Percentiles rank a stretch among this genome's conserved stretches.
Conservation (phyloP, 2,329 filamentous ascomycete species). For the Penicillium sp. region DNA sequence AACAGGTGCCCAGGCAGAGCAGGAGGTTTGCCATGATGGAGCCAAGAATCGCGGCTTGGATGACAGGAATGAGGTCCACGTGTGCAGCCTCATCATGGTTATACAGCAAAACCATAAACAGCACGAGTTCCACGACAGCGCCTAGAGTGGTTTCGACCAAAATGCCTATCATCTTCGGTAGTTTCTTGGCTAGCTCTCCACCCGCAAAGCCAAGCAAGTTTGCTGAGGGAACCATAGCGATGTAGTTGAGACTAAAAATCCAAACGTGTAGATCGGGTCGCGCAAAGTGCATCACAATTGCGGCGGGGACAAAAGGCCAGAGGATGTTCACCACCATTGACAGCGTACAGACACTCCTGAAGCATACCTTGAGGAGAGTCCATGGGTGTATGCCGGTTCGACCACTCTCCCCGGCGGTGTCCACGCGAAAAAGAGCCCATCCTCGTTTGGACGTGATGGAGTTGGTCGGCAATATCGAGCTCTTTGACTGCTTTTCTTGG, state of each 20-base stretch:
- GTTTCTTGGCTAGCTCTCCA: constrained; percentile 68
- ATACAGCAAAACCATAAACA: constrained; percentile 74
- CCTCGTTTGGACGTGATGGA: constrained; percentile 18
- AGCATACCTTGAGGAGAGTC: constrained; percentile 64
- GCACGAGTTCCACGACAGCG: constrained; percentile 75
- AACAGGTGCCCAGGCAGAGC: constrained; percentile 75
- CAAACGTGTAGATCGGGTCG: constrained; percentile 58
- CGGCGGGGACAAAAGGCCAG: constrained; percentile 72
- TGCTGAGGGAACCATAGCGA: constrained; percentile 74
- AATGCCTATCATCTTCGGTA: constrained; percentile 65
- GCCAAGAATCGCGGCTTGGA: constrained; percentile 78
- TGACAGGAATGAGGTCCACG: constrained; percentile 60
- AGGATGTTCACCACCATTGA: constrained; percentile 68
- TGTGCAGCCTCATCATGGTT: constrained; percentile 45
- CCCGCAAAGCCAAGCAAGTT: constrained; percentile 75
- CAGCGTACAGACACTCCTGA: constrained; percentile 61
- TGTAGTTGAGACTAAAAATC: constrained; percentile 69
- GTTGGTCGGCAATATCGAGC: constrained; percentile 30
- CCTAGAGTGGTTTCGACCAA: constrained; percentile 60
- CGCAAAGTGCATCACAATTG: constrained; percentile 63
- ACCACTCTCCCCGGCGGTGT: constrained; percentile 63
- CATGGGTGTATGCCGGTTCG: constrained; percentile 63
- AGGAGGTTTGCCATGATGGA: constrained; percentile 80
- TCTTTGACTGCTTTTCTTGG: constrained; percentile 17
- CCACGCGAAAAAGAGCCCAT: constrained; percentile 34